Percentiles rank a stretch among this genome's conserved stretches.
Evolutionary conservation across 352 stramenopile genomes (phyloP).

Genomic region (Pythium biforme): DNA sequence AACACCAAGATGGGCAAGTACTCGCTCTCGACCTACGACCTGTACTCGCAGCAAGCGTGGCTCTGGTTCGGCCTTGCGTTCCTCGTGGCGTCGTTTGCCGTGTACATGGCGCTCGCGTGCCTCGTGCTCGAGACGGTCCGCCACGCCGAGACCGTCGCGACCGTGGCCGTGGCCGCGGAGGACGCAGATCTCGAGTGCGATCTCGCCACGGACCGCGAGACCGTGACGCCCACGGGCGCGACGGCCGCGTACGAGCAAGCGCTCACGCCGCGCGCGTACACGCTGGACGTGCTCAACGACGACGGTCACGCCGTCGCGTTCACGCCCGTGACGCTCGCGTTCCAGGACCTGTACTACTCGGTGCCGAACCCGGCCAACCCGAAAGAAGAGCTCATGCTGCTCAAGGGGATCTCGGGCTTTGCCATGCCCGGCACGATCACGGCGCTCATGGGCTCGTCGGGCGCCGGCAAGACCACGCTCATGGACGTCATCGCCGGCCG

Average conservation of each 20-base stretch:
- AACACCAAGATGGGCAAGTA: constrained; percentile 27
- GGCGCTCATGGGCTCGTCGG: constrained; percentile 21
- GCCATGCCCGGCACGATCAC: constrained; percentile 22
- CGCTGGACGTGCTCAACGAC: constrained; percentile 24
- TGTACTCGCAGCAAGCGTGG: constrained; percentile 21
- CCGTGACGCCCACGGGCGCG: not conserved
- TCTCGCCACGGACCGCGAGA: not conserved
- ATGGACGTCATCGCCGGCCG: not conserved
- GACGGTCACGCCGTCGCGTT: constrained; percentile 19
- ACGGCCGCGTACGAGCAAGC: not conserved
- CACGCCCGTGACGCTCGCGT: constrained; percentile 1
- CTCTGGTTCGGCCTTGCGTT: constrained; percentile 12
- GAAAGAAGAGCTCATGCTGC: not conserved
- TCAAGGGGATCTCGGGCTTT: not conserved
- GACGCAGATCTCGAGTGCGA: not conserved
- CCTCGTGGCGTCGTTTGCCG: not conserved
- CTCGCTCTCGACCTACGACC: constrained; percentile 28
- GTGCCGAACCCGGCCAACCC: not conserved
- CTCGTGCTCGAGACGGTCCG: constrained; percentile 20
- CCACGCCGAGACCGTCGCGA: not conserved
- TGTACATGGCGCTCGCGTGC: constrained; percentile 15
- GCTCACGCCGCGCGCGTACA: not conserved
- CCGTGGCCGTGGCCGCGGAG: not conserved
- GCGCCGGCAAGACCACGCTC: not conserved
- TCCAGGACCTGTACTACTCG: constrained; percentile 6